Conservation (phyloP, 2,329 filamentous ascomycete species). For the Penicillium sp. region DNA sequence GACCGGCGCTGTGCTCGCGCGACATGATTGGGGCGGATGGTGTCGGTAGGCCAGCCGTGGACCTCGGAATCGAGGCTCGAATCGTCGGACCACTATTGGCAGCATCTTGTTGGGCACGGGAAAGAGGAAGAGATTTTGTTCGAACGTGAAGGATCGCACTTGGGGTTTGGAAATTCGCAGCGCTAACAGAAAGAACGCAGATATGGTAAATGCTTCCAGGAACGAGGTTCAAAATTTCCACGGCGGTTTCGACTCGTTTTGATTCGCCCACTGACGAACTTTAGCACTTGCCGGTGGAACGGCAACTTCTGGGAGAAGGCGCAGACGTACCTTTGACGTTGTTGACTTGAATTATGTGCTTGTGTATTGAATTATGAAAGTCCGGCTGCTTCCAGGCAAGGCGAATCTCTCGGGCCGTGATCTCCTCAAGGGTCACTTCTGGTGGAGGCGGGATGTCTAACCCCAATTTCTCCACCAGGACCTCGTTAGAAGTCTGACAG, state of each 20-base stretch:
- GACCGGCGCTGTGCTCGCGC: slow-evolving; percentile 63
- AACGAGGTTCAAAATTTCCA: slow-evolving; percentile 82
- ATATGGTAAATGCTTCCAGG: slow-evolving; percentile 91
- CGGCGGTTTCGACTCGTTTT: slow-evolving; percentile 75
- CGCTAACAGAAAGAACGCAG: slow-evolving; percentile 84
- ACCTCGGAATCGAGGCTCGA: slow-evolving; percentile 54
- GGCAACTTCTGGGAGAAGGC: neutral
- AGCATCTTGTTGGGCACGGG: slow-evolving; percentile 36
- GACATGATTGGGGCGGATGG: slow-evolving; percentile 60
- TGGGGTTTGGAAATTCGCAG: slow-evolving; percentile 87
- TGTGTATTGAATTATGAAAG: slow-evolving; percentile 66
- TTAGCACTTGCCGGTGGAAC: slow-evolving; percentile 10
- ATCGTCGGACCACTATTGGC: slow-evolving; percentile 43
- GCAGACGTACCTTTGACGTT: slow-evolving; percentile 71
- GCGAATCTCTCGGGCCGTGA: slow-evolving; percentile 81
- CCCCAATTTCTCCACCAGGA: slow-evolving; percentile 85
- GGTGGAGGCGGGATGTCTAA: slow-evolving; percentile 91
- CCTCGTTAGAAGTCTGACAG: slow-evolving; percentile 83
- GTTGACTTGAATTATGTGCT: slow-evolving; percentile 91
- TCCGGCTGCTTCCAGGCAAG: slow-evolving; percentile 84
- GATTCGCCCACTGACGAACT: slow-evolving; percentile 72
- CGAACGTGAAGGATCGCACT: slow-evolving; percentile 81
- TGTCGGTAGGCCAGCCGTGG: slow-evolving; percentile 55
- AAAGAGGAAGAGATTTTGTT: slow-evolving; percentile 58
- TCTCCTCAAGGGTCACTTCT: slow-evolving; percentile 84